These are phyloP conservation scores for Xylaria sp. DNA, from an alignment of 2,329 filamentous ascomycete genomes.

Conservation along the genomic window DNA sequence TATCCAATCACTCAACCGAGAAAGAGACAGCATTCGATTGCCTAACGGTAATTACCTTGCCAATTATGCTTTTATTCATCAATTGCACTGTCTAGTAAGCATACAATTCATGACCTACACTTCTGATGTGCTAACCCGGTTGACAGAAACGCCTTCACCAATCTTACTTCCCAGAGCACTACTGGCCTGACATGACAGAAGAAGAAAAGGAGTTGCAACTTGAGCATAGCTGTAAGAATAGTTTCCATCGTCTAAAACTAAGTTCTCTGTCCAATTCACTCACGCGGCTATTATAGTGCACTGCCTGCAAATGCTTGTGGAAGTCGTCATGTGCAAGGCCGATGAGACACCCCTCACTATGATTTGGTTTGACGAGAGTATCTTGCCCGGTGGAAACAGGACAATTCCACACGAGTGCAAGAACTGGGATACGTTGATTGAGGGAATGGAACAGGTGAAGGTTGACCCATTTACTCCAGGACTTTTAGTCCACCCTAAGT, in stretches of 20 bases:
- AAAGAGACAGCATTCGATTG: constrained; percentile 39
- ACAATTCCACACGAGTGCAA: constrained; percentile 41
- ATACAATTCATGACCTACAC: not conserved
- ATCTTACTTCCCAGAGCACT: constrained; percentile 40
- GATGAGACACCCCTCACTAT: constrained; percentile 42
- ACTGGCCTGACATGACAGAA: constrained; percentile 41
- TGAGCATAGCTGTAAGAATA: constrained; percentile 38
- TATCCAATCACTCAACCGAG: constrained; percentile 38
- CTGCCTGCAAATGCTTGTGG: constrained; percentile 41
- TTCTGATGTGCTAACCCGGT: not conserved
- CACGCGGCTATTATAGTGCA: constrained; percentile 29
- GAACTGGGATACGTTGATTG: constrained; percentile 38
- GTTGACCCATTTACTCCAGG: constrained; percentile 41
- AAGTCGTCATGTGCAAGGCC: constrained; percentile 41
- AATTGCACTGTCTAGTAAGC: constrained; percentile 40
- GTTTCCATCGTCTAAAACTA: not conserved
- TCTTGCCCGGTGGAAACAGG: constrained; percentile 40
- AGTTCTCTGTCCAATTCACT: not conserved
- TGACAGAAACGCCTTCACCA: constrained; percentile 41
- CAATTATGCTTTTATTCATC: constrained; percentile 42
- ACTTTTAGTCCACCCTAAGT: constrained; percentile 40
- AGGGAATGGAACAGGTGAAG: constrained; percentile 40
- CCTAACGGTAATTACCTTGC: constrained; percentile 42
- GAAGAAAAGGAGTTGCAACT: constrained; percentile 40
- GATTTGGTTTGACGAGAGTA: constrained; percentile 42